phyloP scores from a whole-genome alignment of 208 protist species.

The Plasmodiophora brassicae region DNA sequence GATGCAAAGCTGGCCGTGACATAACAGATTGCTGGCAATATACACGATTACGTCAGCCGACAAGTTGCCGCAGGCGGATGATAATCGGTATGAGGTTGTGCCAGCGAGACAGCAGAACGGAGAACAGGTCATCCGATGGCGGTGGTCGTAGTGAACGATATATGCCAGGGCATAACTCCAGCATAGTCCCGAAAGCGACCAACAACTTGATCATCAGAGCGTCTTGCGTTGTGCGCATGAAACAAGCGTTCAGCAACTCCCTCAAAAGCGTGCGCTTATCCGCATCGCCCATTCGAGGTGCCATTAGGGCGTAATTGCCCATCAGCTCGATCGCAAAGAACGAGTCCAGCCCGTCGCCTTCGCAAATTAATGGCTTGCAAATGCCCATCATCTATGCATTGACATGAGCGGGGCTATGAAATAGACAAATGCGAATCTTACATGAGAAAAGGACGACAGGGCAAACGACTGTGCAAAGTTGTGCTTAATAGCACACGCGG shows the following conservation, averaged over 20 bases:
- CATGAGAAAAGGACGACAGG: not conserved
- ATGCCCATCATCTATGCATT: not conserved
- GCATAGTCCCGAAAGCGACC: not conserved
- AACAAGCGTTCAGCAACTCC: not conserved
- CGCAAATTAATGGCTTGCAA: not conserved
- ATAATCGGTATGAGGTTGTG: not conserved
- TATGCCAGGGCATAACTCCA: not conserved
- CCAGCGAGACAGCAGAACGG: not conserved
- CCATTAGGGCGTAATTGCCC: not conserved
- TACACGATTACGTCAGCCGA: too few species aligned
- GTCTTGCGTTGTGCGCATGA: not conserved
- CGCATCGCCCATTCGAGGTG: not conserved
- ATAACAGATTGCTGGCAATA: too few species aligned
- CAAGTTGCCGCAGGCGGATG: not conserved
- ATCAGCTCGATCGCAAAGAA: conserved; percentile 10
- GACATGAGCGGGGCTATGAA: not conserved
- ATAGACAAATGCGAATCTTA: not conserved
- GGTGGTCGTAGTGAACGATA: not conserved
- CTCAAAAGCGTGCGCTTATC: not conserved
- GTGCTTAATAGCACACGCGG: not conserved
- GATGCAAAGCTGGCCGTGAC: too few species aligned
- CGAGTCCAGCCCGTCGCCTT: not conserved
- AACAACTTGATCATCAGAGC: not conserved
- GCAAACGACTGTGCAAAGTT: not conserved
- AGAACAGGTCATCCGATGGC: not conserved